Evolutionary conservation across 2,329 filamentous ascomycete species (phyloP).

Genomic region (Trichoderma sp.): DNA sequence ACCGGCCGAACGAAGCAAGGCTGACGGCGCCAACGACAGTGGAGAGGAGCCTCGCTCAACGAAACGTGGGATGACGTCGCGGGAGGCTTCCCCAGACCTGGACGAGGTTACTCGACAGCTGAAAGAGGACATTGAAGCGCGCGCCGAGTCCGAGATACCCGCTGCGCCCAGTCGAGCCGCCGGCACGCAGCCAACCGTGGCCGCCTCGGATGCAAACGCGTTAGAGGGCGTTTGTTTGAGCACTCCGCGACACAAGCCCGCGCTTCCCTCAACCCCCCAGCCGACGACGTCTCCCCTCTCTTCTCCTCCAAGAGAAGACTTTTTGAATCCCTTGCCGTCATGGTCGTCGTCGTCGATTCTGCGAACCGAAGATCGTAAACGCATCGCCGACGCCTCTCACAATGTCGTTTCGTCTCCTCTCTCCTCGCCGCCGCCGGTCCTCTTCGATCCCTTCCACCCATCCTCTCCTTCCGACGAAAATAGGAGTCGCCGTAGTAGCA

Average conservation of each 20-base stretch:
- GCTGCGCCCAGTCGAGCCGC: conserved; percentile 26
- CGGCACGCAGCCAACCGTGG: conserved; percentile 5
- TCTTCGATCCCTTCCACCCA: conserved; percentile 55
- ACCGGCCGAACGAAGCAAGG: conserved; percentile 33
- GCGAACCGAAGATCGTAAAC: conserved; percentile 32
- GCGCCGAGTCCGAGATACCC: conserved; percentile 5
- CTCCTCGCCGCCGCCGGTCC: conserved; percentile 57
- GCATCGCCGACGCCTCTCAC: conserved; percentile 33
- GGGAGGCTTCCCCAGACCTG: conserved; percentile 31
- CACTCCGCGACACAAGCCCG: conserved; percentile 29
- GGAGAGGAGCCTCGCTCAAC: conserved; percentile 34
- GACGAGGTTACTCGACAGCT: conserved; percentile 28
- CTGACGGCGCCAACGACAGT: conserved; percentile 32
- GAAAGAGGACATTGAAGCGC: conserved; percentile 34
- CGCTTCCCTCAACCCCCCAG: conserved; percentile 30
- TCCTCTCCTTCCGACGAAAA: conserved; percentile 43
- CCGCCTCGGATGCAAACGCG: conserved; percentile 10
- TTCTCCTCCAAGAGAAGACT: conserved; percentile 43
- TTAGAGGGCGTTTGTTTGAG: conserved; percentile 17
- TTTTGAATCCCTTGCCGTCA: conserved; percentile 35
- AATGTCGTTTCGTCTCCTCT: conserved; percentile 55
- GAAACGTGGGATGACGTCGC: conserved; percentile 43
- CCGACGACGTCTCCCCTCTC: conserved; percentile 43
- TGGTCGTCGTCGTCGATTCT: conserved; percentile 33
- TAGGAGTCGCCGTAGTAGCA: conserved; percentile 43